Evolutionary conservation across 2,329 filamentous ascomycete species (phyloP), one percentile per base, ranked within the genome.

Genomic region (Penicillium hesseltinei): DNA sequence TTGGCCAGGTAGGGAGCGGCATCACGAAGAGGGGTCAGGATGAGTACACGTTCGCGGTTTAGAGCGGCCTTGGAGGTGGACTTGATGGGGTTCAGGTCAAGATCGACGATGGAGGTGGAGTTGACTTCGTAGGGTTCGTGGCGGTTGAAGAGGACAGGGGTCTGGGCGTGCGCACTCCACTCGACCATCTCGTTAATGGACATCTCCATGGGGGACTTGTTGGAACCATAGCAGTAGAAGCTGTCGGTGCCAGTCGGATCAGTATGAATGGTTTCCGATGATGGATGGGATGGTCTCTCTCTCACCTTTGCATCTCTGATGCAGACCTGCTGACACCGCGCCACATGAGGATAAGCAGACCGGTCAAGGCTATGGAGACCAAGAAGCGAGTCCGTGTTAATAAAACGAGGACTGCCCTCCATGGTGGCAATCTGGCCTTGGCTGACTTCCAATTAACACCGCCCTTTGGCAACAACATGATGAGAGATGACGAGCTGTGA

Each of bases 131-230:
- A 82, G 36, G 94, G 88, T 62, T 89, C 87, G 76, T 97, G 94
- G 76, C 93, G 90, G 79, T 99, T 99, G 82, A 96, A 97, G 64
- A 96, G 85, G 66, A 99, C 92, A 49, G 94, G 94, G 4, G 94
- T 97, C 68, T 92, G 88, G 62, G 94, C 81, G 72, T 96, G 92
- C 57, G 86, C 87, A 65, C 90, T 88, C 94, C 94, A 99, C 63
- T 91, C 84, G 61, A 88, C 88, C 75, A 93, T 88, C 73, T 99
- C 94, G 73, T 97, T 97, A 55, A 88, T 80, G 42, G 89, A 86
- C 91, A 99, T 96, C 63, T 94, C 87, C 87, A 96, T 95, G 52
- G 94, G 94, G n/a, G 94, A 86, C 80, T 95, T 97, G 25, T 89
- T 86, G 15, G 94, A 93, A 13, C 94, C 94, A 84, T 92, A 97